Conservation (phyloP, 2,329 filamentous ascomycete genomes). For the Diaporthe destruens region DNA sequence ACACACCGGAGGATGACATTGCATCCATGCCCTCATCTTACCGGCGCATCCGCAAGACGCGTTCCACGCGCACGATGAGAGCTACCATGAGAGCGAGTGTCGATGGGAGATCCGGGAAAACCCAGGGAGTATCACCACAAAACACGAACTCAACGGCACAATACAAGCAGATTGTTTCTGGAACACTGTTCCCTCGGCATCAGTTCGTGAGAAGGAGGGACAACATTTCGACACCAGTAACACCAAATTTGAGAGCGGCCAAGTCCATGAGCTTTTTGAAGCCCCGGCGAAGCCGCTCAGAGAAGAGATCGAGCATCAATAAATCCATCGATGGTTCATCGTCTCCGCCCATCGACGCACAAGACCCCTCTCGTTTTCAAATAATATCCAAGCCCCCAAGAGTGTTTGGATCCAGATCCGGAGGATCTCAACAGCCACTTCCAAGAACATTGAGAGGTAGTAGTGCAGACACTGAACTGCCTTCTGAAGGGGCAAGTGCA, state of each 20-base stretch:
- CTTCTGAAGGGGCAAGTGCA: constrained; percentile 20
- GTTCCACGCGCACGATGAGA: constrained; percentile 63
- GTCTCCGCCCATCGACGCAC: constrained; percentile 48
- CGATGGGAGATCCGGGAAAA: constrained; percentile 37
- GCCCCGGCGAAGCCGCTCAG: constrained; percentile 47
- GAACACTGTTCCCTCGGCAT: constrained; percentile 31
- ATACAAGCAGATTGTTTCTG: neutral
- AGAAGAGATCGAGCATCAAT: constrained; percentile 33
- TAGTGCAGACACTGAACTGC: constrained; percentile 50
- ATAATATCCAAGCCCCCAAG: constrained; percentile 58
- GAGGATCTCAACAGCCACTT: constrained; percentile 53
- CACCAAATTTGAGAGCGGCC: constrained; percentile 56
- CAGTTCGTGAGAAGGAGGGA: constrained; percentile 47
- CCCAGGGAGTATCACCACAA: neutral
- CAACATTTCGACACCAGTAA: constrained; percentile 46
- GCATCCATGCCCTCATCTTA: constrained; percentile 62
- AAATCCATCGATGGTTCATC: constrained; percentile 48
- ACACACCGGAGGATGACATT: constrained; percentile 62
- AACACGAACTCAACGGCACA: neutral
- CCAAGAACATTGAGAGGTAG: constrained; percentile 64
- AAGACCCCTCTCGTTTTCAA: constrained; percentile 17
- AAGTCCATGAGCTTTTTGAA: constrained; percentile 67
- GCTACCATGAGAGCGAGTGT: constrained; percentile 40
- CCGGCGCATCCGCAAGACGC: constrained; percentile 65
- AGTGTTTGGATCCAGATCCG: constrained; percentile 57